These are phyloP conservation scores for Trichophaea hybrida DNA, from an alignment of 2,329 filamentous ascomycete genomes.

Conservation along the genomic window DNA sequence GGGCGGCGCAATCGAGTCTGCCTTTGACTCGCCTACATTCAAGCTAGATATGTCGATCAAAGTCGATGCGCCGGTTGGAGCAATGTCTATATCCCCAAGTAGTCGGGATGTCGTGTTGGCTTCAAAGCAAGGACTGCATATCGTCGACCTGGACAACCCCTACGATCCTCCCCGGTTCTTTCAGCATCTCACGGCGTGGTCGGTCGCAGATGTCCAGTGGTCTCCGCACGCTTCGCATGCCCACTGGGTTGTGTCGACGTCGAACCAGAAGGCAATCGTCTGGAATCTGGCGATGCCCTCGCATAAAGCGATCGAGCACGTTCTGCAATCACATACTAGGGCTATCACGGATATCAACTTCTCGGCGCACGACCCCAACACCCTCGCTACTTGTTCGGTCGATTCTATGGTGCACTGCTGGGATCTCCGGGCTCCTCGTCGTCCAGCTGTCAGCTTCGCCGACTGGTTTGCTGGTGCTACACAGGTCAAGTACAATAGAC, in stretches of 20 bases:
- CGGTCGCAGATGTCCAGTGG: conserved; percentile 93
- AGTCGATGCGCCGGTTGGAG: conserved; percentile 66
- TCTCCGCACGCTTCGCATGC: conserved; percentile 79
- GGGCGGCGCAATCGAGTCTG: conserved; percentile 33
- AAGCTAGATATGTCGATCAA: conserved; percentile 71
- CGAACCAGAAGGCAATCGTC: conserved; percentile 83
- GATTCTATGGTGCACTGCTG: conserved; percentile 89
- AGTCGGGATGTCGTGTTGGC: conserved; percentile 82
- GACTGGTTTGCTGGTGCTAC: conserved; percentile 91
- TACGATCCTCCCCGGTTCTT: conserved; percentile 76
- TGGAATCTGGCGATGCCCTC: conserved; percentile 70
- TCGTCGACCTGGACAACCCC: conserved; percentile 81
- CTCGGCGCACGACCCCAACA: conserved; percentile 78
- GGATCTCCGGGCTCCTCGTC: conserved; percentile 56
- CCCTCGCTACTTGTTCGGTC: conserved; percentile 78
- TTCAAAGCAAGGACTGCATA: conserved; percentile 69
- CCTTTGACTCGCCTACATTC: conserved; percentile 77
- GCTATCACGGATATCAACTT: conserved; percentile 96
- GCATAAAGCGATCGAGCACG: conserved; percentile 68
- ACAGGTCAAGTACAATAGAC: conserved; percentile 87
- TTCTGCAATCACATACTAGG: conserved; percentile 68
- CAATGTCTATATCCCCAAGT: conserved; percentile 72
- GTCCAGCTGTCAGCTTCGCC: conserved; percentile 66
- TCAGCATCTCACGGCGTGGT: conserved; percentile 78
- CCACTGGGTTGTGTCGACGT: conserved; percentile 87